Base-by-base conservation (phyloP, 2,329 filamentous ascomycete species). In the Hirsutella rhossiliensis region DNA sequence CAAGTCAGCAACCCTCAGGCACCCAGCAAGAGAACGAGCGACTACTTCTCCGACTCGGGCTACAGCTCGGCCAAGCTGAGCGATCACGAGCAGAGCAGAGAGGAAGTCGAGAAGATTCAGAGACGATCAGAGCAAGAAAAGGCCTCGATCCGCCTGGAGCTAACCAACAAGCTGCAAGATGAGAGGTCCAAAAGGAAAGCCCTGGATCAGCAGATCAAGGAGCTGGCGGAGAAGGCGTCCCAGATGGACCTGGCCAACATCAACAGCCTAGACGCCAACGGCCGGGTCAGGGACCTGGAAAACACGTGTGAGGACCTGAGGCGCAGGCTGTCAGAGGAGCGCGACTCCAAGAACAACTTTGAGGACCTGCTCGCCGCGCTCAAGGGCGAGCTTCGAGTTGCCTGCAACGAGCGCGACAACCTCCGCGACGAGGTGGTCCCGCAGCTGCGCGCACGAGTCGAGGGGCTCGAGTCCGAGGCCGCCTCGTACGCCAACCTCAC, bases 21-120 rank as follows among this genome's bases (percentile, higher is more conserved):
- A 52, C 55, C 73, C 27, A 80, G 76, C 50, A 83, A 84, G 60
- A 78, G 90, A 48, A 94, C 87, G 11, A 97, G 92, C 65, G 92
- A 98, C 65, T 97, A 98, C 66, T 98, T 92, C 61, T 98, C 92
- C 3, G 92, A 98, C 62, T 95, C 89, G 6, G 92, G 92, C 29
- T 83, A 87, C 46, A 90, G 87, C 61, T 90, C 87, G 1, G 75
- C 86, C 43, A 84, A 87, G 56, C 83, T 82, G 56, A 81, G 83
- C 48, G 82, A 86, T 40, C 69, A 69, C 47, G 78, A 82, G 47
- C 69, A 76, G 38, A 71, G 69, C 29, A 73, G 72, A 41, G 78
- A 82, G 55, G 87, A 96, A 60, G 69, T 96, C 30, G 87, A 94
- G 48, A 86, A 80, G 61, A 73, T 92, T 39, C 84, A 89, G 54